Percentiles rank a stretch among this genome's conserved stretches.
phyloP scores from a whole-genome alignment of 164 flowering plant species.

The Saururus chinensis region DNA sequence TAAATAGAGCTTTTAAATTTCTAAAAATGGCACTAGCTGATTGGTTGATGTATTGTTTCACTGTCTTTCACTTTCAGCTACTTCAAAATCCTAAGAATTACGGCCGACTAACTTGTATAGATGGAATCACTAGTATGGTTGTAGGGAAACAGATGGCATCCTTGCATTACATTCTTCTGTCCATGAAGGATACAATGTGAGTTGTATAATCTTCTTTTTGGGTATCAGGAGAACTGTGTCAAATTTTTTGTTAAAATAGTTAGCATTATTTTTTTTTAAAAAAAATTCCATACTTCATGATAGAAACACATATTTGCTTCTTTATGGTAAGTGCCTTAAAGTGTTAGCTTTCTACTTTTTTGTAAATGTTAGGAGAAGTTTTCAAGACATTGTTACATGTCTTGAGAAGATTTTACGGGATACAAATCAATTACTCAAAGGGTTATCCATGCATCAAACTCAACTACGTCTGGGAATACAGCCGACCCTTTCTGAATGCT shows the following conservation, averaged over 20 bases:
- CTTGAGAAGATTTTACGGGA: conserved; percentile 59
- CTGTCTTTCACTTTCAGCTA: conserved; percentile 29
- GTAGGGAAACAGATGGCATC: conserved; percentile 59
- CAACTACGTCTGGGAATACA: conserved; percentile 49
- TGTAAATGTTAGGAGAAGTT: conserved; percentile 42
- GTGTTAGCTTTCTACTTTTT: conserved; percentile 1
- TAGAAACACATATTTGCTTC: no score
- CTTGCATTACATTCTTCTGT: conserved; percentile 37
- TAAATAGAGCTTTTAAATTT: no score
- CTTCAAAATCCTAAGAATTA: conserved; percentile 40
- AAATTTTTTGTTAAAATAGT: not conserved
- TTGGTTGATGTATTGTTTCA: no score
- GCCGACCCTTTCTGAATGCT: conserved; percentile 59
- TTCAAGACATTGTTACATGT: conserved; percentile 36
- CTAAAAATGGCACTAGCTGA: no score
- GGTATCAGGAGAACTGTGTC: no score
- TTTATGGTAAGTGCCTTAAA: not conserved
- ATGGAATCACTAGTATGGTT: conserved; percentile 39
- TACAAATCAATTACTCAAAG: conserved; percentile 49
- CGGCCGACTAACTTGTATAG: conserved; percentile 34
- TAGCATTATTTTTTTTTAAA: not conserved
- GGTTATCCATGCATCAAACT: conserved; percentile 47
- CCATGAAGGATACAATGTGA: conserved; percentile 60
- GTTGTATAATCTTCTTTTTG: conserved; percentile 2
- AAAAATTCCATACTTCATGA: no score